phyloP scores from a whole-genome alignment of 2,329 filamentous ascomycete species.

The Trichoderma oligosporum region DNA sequence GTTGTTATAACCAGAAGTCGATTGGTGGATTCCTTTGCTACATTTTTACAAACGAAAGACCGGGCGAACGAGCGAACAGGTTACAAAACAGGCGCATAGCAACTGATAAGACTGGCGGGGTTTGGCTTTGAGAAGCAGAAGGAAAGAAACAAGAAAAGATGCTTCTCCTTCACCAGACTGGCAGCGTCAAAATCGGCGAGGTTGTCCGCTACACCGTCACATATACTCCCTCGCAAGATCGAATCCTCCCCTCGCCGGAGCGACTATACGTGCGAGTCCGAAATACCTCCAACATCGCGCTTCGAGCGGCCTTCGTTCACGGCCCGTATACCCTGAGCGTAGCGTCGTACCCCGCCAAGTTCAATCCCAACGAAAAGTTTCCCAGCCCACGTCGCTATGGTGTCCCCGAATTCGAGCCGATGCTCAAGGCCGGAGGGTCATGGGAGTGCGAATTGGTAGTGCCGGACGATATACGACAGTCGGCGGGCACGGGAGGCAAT shows the following conservation, averaged over 20 bases:
- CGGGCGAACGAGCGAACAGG: background rate
- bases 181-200: conserved; percentile 90
- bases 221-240: conserved; percentile 84
- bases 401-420: conserved; percentile 88
- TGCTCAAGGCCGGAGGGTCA: conserved; percentile 86
- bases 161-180: conserved; percentile 87
- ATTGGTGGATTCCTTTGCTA: background rate
- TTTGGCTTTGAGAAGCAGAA: background rate
- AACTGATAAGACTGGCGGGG: conserved; percentile 1
- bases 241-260: conserved; percentile 80
- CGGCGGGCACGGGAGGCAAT: conserved; percentile 47
- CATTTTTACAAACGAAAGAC: background rate
- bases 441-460: conserved; percentile 80
- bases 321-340: conserved; percentile 90
- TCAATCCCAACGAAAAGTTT: conserved; percentile 77
- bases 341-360: conserved; percentile 77
- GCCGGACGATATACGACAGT: conserved; percentile 71
- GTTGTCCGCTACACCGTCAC: conserved; percentile 88
- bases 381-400: conserved; percentile 67
- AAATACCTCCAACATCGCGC: conserved; percentile 84
- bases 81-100: background rate
- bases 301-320: conserved; percentile 93
- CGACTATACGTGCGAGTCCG: conserved; percentile 81
- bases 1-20: background rate
- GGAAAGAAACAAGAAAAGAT: conserved; percentile 45